phyloP scores from a whole-genome alignment of 306 rosid species.

The cucumber (Cucumis sativus) region Cucumber_9930_V3 NC_026660.2:28441001-28441500 shows the following conservation, averaged over 20 bases:
- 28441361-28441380: neutral
- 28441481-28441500: constrained; percentile 91
- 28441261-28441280: neutral
- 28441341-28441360: neutral
- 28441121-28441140: neutral
- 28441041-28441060: neutral
- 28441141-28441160: neutral
- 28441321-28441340: neutral
- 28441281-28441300: neutral
- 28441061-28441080: neutral
- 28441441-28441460: constrained; percentile 38
- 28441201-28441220: neutral
- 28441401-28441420: neutral
- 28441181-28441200: neutral
- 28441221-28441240: neutral
- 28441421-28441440: neutral
- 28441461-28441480: constrained; percentile 86
- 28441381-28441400: neutral
- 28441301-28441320: neutral
- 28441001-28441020: neutral
- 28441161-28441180: neutral
- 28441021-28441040: neutral
- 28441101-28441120: neutral
- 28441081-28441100: neutral
- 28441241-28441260: neutral